phyloP scores from a whole-genome alignment of 495 filamentous ascomycete genomes.

The Corynascus novoguineensis region DNA sequence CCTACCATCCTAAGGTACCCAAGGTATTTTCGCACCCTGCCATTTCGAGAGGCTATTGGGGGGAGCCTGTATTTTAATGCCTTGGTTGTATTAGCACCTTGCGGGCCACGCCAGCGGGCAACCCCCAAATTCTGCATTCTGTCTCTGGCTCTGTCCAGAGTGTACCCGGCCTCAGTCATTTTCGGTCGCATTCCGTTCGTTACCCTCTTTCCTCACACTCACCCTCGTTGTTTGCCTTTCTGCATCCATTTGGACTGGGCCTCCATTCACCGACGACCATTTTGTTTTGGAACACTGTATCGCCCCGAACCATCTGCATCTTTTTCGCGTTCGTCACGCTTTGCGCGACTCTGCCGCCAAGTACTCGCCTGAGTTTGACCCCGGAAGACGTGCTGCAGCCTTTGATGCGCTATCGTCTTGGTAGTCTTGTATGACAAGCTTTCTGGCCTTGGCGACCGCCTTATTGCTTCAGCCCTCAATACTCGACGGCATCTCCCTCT shows the following conservation, averaged over 20 bases:
- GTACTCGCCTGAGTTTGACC: background rate
- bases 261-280: background rate
- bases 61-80: no score
- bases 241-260: background rate
- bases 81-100: background rate
- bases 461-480: slow-evolving; percentile 5
- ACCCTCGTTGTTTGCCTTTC: background rate
- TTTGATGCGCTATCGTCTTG: slow-evolving; percentile 5
- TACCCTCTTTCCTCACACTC: slow-evolving; percentile 4
- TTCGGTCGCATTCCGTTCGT: slow-evolving; percentile 10
- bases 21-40: no score
- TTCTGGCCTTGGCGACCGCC: slow-evolving; percentile 18
- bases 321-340: background rate
- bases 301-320: background rate
- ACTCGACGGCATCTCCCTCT: background rate
- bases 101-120: background rate
- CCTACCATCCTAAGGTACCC: no score
- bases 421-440: slow-evolving; percentile 21
- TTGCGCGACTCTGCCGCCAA: background rate
- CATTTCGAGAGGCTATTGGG: background rate
- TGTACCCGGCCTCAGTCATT: background rate
- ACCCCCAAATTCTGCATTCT: background rate
- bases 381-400: background rate
- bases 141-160: background rate
- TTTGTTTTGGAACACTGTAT: background rate